Conservation (phyloP, 2,329 filamentous ascomycete species). For the Sporothrix globosa region DNA sequence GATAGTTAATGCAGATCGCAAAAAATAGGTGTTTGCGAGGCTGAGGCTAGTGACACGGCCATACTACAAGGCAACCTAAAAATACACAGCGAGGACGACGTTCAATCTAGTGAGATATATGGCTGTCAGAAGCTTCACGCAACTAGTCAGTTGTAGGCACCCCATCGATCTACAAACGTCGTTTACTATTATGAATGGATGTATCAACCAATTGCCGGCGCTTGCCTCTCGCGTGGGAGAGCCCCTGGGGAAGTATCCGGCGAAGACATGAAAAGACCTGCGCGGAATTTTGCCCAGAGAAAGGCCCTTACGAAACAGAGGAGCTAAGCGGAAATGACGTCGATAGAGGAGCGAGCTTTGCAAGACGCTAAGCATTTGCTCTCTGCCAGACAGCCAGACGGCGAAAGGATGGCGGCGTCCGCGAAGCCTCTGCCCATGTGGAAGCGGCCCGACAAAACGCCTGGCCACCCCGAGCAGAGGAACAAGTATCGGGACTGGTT, state of each 20-base stretch:
- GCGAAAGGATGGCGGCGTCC: slow-evolving; percentile 41
- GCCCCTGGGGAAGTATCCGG: slow-evolving; percentile 1
- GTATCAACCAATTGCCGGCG: slow-evolving; percentile 32
- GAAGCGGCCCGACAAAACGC: slow-evolving; percentile 55
- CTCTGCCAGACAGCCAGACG: background rate
- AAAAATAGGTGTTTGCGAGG: slow-evolving; percentile 17
- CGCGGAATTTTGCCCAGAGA: slow-evolving; percentile 13
- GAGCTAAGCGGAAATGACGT: slow-evolving; percentile 6
- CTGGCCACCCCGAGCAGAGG: slow-evolving; percentile 45
- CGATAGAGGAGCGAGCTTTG: slow-evolving; percentile 21
- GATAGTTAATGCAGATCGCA: slow-evolving; percentile 8
- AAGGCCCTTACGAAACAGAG: slow-evolving; percentile 13
- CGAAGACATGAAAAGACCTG: slow-evolving; percentile 12
- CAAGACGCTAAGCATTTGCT: slow-evolving; percentile 30
- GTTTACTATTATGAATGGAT: slow-evolving; percentile 5
- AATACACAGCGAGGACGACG: background rate
- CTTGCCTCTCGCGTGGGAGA: slow-evolving; percentile 29
- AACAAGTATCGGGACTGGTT: slow-evolving; percentile 42
- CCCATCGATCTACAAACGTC: background rate
- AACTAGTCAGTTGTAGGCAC: too few relatives aligned
- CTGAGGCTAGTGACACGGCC: background rate
- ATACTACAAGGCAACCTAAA: background rate
- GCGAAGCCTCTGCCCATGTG: slow-evolving; percentile 41
- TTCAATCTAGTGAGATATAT: too few relatives aligned
- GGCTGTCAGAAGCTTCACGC: too few relatives aligned